Evolutionary conservation across 2,329 filamentous ascomycete species (phyloP).

Genomic region (Ceratocystis colombiana): DNA sequence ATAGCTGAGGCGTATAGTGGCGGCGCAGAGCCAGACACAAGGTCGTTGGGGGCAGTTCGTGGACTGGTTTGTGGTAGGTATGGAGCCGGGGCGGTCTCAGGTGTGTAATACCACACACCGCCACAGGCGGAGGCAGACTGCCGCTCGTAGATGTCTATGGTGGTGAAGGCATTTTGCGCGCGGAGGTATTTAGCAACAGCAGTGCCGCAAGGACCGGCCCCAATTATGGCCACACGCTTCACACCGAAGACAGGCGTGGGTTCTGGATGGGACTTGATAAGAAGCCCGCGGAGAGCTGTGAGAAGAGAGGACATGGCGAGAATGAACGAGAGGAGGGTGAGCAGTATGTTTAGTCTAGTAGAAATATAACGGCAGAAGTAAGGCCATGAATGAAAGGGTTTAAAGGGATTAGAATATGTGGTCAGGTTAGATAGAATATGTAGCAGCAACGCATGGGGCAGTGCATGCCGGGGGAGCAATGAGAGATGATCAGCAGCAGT

Average conservation of each 20-base stretch:
- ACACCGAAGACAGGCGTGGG: conserved; percentile 38
- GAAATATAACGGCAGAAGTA: neutral
- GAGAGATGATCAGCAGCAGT: neutral
- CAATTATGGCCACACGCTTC: conserved; percentile 63
- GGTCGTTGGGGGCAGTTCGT: conserved; percentile 51
- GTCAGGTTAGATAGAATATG: neutral
- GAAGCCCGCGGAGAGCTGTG: neutral
- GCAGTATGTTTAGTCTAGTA: neutral
- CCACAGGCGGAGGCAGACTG: conserved; percentile 52
- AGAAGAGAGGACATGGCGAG: conserved; percentile 15
- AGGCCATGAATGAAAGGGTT: neutral
- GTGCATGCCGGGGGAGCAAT: neutral
- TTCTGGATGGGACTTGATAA: neutral
- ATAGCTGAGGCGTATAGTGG: conserved; percentile 70
- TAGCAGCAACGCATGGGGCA: neutral
- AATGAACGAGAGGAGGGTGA: neutral
- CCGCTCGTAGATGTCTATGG: conserved; percentile 73
- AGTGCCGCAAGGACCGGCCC: conserved; percentile 71
- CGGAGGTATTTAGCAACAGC: conserved; percentile 69
- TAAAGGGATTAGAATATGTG: neutral
- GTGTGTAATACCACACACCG: conserved; percentile 77
- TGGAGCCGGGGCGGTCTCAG: conserved; percentile 38
- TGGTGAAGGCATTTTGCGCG: conserved; percentile 56
- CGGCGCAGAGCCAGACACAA: conserved; percentile 30
- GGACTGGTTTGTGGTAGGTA: conserved; percentile 60